These are phyloP conservation scores for Laguncularia racemosa DNA, from an alignment of 345 rosid species.

Conservation along the genomic window DNA sequence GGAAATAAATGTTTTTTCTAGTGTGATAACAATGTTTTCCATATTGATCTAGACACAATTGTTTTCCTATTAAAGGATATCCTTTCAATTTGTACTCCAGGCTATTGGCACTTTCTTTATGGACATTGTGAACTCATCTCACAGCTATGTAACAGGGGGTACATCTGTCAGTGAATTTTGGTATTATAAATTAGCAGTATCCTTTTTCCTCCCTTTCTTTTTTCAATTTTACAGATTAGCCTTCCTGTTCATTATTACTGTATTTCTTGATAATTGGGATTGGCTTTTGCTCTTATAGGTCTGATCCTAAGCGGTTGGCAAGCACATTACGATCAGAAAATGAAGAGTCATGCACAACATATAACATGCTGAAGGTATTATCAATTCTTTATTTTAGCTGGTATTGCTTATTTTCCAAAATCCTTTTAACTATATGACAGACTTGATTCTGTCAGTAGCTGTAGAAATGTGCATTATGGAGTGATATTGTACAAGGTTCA, in stretches of 20 bases:
- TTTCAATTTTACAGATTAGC: too few relatives aligned
- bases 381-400: too few relatives aligned
- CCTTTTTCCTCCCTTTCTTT: not conserved
- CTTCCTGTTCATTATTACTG: too few relatives aligned
- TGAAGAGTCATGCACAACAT: conserved; percentile 93
- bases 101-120: conserved; percentile 65
- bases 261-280: not conserved
- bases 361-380: conserved; percentile 88
- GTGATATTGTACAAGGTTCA: too few relatives aligned
- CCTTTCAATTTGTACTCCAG: conserved; percentile 26
- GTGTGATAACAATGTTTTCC: too few relatives aligned
- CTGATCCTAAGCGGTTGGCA: conserved; percentile 76
- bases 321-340: conserved; percentile 47
- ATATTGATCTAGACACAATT: too few relatives aligned
- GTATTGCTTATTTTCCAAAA: too few relatives aligned
- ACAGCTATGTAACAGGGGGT: conserved; percentile 92
- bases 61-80: not conserved
- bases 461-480: too few relatives aligned
- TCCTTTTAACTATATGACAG: too few relatives aligned
- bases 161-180: conserved; percentile 78
- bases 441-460: too few relatives aligned
- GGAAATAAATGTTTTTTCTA: too few relatives aligned
- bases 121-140: conserved; percentile 79
- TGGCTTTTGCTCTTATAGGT: conserved; percentile 28
- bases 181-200: conserved; percentile 26